These are phyloP conservation scores for Telfairia occidentalis DNA, from an alignment of 331 rosid genomes.

Conservation along the genomic window DNA sequence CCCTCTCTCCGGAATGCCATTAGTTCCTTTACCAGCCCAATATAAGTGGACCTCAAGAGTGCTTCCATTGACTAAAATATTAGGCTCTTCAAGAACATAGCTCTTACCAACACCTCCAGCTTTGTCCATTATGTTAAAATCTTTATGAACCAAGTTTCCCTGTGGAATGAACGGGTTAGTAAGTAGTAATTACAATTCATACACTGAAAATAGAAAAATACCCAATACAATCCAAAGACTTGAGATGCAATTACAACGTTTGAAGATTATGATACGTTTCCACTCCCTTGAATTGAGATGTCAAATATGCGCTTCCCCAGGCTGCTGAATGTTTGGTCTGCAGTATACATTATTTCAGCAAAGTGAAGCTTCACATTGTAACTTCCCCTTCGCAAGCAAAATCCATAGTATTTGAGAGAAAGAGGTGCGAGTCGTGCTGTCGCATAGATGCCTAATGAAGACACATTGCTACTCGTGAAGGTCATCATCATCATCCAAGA, in stretches of 20 bases:
- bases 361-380: slow-evolving; percentile 71
- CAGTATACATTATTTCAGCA: slow-evolving; percentile 56
- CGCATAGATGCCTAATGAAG: slow-evolving; percentile 25
- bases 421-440: slow-evolving; percentile 50
- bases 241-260: background rate
- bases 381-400: slow-evolving; percentile 49
- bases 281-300: slow-evolving; percentile 66
- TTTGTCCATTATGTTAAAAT: slow-evolving; percentile 40
- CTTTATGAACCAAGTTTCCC: slow-evolving; percentile 39
- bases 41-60: slow-evolving; percentile 59
- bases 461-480: slow-evolving; percentile 24
- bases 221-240: background rate
- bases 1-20: slow-evolving; percentile 41
- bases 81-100: slow-evolving; percentile 18
- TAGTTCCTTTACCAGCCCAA: slow-evolving; percentile 75
- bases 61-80: slow-evolving; percentile 34
- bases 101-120: slow-evolving; percentile 54
- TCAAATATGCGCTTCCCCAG: slow-evolving; percentile 64
- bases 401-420: slow-evolving; percentile 65
- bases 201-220: background rate
- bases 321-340: slow-evolving; percentile 39
- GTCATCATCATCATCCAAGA: background rate
- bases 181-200: background rate
- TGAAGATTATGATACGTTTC: background rate
- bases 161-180: slow-evolving; percentile 1